Evolutionary conservation across 2,329 filamentous ascomycete genomes (phyloP), one percentile per base, ranked within the genome.

Genomic region (Sarocladium strictum): DNA sequence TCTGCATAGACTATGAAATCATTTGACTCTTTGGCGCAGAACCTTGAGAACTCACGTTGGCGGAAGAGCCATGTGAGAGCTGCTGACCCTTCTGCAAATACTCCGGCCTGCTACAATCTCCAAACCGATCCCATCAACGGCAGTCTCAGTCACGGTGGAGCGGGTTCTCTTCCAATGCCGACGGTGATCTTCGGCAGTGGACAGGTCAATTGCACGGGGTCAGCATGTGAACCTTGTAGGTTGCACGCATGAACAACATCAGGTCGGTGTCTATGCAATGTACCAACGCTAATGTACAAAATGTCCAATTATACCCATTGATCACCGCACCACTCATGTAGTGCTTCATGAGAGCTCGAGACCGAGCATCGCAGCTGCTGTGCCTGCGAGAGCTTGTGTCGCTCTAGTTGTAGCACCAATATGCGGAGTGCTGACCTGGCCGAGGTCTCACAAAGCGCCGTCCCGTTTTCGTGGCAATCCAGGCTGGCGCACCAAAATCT

Each of bases 331-430:
- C 11, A 17, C 23, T 45, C 17, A 45, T 24, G 40, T 15, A 19
- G 12, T 38, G 15, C 17, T 38, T n/a, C n/a, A 15, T n/a, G 37
- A 23, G 14, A 59, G 64, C 12, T 66, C 61, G 1, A 62, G 43
- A 6, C 67, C 35, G 7, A 58, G 56, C 11, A 58, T 53, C 0
- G 59, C 65, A 1, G 66, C 66, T 1, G 62, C 64, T 50, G 63
- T 58, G 1, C 61, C 65, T 0, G 66, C 67, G 19, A 65, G 59
- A 49, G 62, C 62, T 54, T 69, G 66, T 0, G 65, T 66, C 17
- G 69, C 59, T 0, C 56, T 58, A 1, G 76, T 78, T 0, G 74
- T 69, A 1, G 73, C 75, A 7, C 76, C 76, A 43, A 77, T 69
- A 54, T 77, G 74, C 6, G 74, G 73, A 3, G 72, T 75, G 55